Evolutionary conservation across 1,139 yeast genomes (phyloP), one percentile per base, ranked within the genome.

Genomic region (Saccharomyces hybrid): DNA sequence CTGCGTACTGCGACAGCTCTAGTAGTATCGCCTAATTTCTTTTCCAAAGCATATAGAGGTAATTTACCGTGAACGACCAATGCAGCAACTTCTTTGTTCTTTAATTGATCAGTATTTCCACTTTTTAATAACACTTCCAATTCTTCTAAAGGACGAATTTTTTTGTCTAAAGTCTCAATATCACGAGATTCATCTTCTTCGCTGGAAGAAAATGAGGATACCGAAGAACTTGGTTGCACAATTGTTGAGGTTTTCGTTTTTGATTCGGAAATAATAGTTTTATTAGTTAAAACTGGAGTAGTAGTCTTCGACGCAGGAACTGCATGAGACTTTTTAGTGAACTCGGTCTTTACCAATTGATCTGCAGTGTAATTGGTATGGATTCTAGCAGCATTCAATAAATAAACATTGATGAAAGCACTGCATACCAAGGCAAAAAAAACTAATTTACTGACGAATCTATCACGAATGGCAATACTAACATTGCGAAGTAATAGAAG

Each of bases 391-490:
- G 86, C 88, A 66, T 85, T 86, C 67, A 93, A 80, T 63, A 93
- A 78, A 72, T 91, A 93, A 50, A 88, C 84, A 69, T 95, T 93
- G 60, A 88, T 83, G 23, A 85, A 83, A 56, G 90, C 80, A 59
- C 96, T 87, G 60, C 88, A 74, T 25, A 86, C 84, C 59, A 91
- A 82, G 4, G 83, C 84, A 62, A 88, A 78, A 48, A 91, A 80
- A 52, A 90, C 76, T 60, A 84, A 81, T 69, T 93, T 91, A 59
- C 95, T 84, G 62, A 91, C 81, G 57, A 89, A 75, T 51, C 85
- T 87, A 70, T 91, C 97, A 63, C 86, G 82, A 57, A 91, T 85
- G n/a, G 91, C 88, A 58, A 70, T 72, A 60, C 90, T 84, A 62
- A 90, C 71, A 52, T 77, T 77, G 52, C 80, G 82, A 54, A 87